phyloP scores from a whole-genome alignment of 495 filamentous ascomycete genomes.

The Lepidopterella palustris region DNA sequence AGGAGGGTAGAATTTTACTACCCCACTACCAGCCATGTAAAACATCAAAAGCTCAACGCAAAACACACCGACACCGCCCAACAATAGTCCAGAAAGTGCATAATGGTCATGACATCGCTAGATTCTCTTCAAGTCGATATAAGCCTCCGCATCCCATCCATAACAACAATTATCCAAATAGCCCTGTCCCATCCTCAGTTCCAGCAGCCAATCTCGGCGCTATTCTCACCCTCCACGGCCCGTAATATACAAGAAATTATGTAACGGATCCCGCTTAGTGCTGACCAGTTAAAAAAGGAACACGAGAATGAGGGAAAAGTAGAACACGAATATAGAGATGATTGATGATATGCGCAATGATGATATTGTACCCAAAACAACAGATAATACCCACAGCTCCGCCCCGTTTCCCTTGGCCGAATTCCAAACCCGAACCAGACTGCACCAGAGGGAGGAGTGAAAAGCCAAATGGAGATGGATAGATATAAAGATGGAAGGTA shows the following conservation, averaged over 20 bases:
- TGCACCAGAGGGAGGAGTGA: background rate
- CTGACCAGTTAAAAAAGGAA: background rate
- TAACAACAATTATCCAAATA: too few species aligned
- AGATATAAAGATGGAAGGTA: too few species aligned
- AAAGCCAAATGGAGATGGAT: too few species aligned
- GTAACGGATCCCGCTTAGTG: background rate
- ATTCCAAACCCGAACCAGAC: too few species aligned
- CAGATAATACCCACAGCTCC: background rate
- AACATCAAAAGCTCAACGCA: too few species aligned
- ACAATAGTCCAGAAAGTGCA: background rate
- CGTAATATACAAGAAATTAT: conserved; percentile 1
- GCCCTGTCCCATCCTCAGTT: too few species aligned
- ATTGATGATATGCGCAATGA: background rate
- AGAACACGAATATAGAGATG: too few species aligned
- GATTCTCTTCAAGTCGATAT: background rate
- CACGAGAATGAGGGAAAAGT: background rate
- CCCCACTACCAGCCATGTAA: too few species aligned
- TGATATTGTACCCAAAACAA: too few species aligned
- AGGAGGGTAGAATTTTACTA: too few species aligned
- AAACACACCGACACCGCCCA: too few species aligned
- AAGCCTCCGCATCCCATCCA: background rate
- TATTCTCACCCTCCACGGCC: background rate
- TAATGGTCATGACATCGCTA: background rate
- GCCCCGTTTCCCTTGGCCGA: background rate
- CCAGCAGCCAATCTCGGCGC: background rate